Evolutionary conservation across 2,329 filamentous ascomycete species (phyloP).

Genomic region (Rhynchosporium agropyri): DNA sequence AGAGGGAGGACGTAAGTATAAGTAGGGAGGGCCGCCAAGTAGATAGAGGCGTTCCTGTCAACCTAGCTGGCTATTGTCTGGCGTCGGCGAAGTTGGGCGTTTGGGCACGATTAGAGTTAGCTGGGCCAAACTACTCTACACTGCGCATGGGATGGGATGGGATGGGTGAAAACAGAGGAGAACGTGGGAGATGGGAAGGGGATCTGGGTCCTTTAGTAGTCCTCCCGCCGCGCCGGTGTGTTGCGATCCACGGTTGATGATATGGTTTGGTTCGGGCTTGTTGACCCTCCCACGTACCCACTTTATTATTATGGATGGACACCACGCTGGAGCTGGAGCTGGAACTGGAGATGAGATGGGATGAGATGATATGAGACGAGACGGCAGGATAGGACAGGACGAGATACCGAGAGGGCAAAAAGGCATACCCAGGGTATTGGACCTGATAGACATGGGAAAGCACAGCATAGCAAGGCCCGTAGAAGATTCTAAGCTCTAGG

Average conservation of each 20-base stretch:
- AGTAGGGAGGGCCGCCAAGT: slow-evolving; percentile 11
- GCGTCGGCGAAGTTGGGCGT: slow-evolving; percentile 15
- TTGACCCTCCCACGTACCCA: slow-evolving; percentile 17
- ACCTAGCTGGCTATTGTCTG: slow-evolving; percentile 12
- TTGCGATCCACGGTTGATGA: neutral
- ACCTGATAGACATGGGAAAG: slow-evolving; percentile 12
- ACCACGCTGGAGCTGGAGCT: slow-evolving; percentile 7
- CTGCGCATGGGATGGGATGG: neutral
- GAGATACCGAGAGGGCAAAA: slow-evolving; percentile 15
- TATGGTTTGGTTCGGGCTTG: too few relatives aligned
- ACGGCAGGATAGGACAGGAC: too few relatives aligned
- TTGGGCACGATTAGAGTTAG: slow-evolving; percentile 9
- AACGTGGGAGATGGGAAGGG: slow-evolving; percentile 26
- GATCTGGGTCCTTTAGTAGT: slow-evolving; percentile 28
- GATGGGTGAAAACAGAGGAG: neutral
- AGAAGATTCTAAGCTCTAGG: neutral
- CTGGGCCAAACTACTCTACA: slow-evolving; percentile 10
- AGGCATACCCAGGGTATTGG: slow-evolving; percentile 16
- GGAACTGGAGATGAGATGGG: slow-evolving; percentile 12
- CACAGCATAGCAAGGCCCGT: slow-evolving; percentile 5
- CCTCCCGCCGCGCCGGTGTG: slow-evolving; percentile 9
- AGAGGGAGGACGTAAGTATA: slow-evolving; percentile 6
- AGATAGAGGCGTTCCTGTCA: slow-evolving; percentile 17
- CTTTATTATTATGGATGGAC: neutral
- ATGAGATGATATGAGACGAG: neutral